Conservation (phyloP, 495 filamentous ascomycete species). For the Daldinia loculata region DNA sequence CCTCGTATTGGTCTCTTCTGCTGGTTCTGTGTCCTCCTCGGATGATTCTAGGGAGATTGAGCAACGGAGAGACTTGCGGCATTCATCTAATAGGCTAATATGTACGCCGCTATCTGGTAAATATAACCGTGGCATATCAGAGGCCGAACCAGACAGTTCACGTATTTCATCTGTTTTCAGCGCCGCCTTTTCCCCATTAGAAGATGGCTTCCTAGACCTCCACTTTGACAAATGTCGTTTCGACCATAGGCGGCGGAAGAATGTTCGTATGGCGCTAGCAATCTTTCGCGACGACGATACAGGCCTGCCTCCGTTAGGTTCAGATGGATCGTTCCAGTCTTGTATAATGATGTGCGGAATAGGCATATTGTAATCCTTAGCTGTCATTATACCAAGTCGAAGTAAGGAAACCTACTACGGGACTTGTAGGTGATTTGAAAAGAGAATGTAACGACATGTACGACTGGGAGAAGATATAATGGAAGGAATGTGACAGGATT, state of each 20-base stretch:
- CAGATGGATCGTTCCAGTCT: background rate
- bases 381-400: background rate
- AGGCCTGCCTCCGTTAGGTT: too few species aligned
- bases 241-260: conserved; percentile 8
- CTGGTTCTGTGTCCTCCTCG: background rate
- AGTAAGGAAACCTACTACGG: background rate
- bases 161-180: background rate
- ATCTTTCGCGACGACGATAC: background rate
- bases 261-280: background rate
- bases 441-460: background rate
- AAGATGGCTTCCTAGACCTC: background rate
- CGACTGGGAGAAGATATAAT: background rate
- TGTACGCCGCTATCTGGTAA: background rate
- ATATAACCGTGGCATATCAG: background rate
- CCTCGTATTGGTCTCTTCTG: background rate
- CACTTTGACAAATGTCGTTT: background rate
- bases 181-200: background rate
- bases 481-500: background rate
- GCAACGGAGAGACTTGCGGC: background rate
- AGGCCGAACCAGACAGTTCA: background rate
- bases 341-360: background rate
- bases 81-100: background rate
- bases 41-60: background rate
- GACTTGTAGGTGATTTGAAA: background rate
- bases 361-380: background rate